Base-by-base conservation (phyloP, 352 stramenopile species). In the Phytophthora ohioensis region DNA sequence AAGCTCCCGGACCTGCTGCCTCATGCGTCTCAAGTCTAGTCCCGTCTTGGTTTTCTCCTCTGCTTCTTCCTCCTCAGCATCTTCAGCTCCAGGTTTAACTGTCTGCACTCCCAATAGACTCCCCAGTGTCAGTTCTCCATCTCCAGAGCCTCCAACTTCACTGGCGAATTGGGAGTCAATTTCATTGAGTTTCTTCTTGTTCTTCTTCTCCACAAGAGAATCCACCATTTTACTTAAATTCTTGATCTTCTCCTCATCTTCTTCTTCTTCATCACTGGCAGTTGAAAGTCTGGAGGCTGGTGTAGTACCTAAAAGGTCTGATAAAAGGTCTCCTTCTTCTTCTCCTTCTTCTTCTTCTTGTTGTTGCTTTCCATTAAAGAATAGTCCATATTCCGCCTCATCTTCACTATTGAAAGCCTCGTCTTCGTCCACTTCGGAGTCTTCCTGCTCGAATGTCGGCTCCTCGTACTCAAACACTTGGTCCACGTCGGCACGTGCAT, bases 361-460 rank as follows among this genome's bases (percentile, higher is more conserved):
- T 77, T 42, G 39, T 75, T 55, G 27, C n/a, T 75, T n/a, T 79
- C 62, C 31, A 31, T 59, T 72, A 64, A 98, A 98, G 73, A 98
- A 97, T 39, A 78, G 76, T 38, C 93, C 92, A 68, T 94, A 98
- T 17, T 82, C 79, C 17, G 85, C 69, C 67, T 98, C 95, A 74
- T 98, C 93, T 5, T 98, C 93, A 47, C 91, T 98, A 68, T 98
- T 93, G 76, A 98, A 98, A 30, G 95, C 94, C 60, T 94, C 91
- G 64, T 98, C 93, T 70, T 98, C 93, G 66, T 94, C 86, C 72
- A 98, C 97, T 75, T 98, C 92, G 74, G 96, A 97, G 75, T 99
- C 96, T 49, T 96, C 79, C 27, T 91, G 88, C 27, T 95, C 88
- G 39, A 82, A 84, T 43, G 79, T 91, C 12, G 87, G 87, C 56